Evolutionary conservation across 2,329 filamentous ascomycete species (phyloP), one percentile per base, ranked within the genome.

Genomic region (Phaeosphaeria sp.): DNA sequence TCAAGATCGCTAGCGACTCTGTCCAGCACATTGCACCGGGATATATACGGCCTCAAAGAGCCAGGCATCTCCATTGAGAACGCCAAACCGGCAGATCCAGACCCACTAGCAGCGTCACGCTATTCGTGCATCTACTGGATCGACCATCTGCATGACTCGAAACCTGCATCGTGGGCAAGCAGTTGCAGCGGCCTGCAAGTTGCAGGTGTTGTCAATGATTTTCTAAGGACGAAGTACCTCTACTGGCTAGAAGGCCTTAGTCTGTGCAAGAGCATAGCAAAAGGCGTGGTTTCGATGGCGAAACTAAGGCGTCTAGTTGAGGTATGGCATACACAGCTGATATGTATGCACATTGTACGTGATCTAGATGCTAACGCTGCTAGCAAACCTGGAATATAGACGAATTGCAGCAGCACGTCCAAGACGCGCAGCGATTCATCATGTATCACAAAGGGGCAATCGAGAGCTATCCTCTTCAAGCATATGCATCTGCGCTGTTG

Each of bases 111-210:
- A 4, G 20, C 66, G 5, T 50, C 69, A 30, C 62, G 57, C 18
- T 68, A 67, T 47, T 66, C 71, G 7, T 76, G 72, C 54, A 52
- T 76, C 41, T 73, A 72, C 56, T 79, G 74, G 77, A 58, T 71
- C 22, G 65, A 73, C 44, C 73, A 78, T 62, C 58, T 78, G n/a
- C 70, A 50, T 50, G 66, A 64, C 27, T 65, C 27, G n/a, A 58
- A 56, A 6, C 13, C 47, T 20, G 46, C 42, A 20, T 46, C 36
- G 47, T 51, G 33, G 39, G 30, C 46, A 36, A 25, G 50, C 30
- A 23, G 22, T 47, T 20, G 7, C 5, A 27, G 11, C 30, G 23
- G 36, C 23, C 46, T 59, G 21, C 49, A 59, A 53, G 48, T 15
- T 15, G 27, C 21, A 36, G 52, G 25, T 13, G 33, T 33, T 56